Percentiles rank a stretch among this genome's conserved stretches.
phyloP scores from a whole-genome alignment of 2,329 filamentous ascomycete species.

The Aspergillus sp. region DNA sequence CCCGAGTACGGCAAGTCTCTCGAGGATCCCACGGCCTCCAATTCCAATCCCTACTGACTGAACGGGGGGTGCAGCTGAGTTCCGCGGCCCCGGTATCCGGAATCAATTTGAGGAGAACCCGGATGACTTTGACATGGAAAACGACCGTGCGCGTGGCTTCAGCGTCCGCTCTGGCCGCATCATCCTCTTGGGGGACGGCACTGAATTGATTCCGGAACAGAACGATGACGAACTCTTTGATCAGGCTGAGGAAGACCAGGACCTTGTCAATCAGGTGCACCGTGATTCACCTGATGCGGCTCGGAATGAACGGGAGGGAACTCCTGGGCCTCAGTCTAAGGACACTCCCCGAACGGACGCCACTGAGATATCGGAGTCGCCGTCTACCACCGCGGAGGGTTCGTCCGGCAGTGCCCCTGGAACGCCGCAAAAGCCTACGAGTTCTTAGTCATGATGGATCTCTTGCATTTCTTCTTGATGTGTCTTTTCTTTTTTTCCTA shows the following conservation, averaged over 20 bases:
- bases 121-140: constrained; percentile 56
- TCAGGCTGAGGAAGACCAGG: constrained; percentile 81
- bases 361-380: constrained; percentile 40
- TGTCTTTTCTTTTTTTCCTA: constrained; percentile 15
- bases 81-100: constrained; percentile 78
- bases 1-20: constrained; percentile 95
- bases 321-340: constrained; percentile 51
- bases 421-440: constrained; percentile 30
- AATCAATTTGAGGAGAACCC: constrained; percentile 79
- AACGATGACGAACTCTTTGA: constrained; percentile 95
- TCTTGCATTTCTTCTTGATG: constrained; percentile 9
- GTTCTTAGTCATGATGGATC: constrained; percentile 29
- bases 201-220: constrained; percentile 84
- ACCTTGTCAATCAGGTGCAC: constrained; percentile 79
- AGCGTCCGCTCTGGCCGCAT: constrained; percentile 78
- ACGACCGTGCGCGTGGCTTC: constrained; percentile 64
- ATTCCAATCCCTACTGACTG: constrained; percentile 46
- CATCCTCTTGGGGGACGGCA: constrained; percentile 93
- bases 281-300: constrained; percentile 53
- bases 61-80: constrained; percentile 66
- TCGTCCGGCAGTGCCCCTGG: constrained; percentile 19
- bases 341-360: constrained; percentile 26
- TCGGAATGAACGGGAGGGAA: constrained; percentile 53
- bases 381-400: constrained; percentile 41
- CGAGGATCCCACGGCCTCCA: constrained; percentile 45